phyloP scores from a whole-genome alignment of 805 yeast species.

The Ascoidea tarda region DNA sequence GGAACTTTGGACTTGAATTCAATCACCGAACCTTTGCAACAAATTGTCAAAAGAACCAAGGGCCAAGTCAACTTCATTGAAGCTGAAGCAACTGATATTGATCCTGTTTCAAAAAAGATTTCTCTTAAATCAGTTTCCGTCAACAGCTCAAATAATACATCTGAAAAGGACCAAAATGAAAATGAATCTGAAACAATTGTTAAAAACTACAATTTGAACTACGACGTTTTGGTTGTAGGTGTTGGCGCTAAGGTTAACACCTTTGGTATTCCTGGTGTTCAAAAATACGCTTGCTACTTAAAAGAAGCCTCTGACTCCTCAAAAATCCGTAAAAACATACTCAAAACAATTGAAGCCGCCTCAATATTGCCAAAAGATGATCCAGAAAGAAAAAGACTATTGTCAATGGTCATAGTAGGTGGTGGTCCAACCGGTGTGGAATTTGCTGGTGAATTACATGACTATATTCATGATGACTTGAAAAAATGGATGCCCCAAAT shows the following conservation, averaged over 20 bases:
- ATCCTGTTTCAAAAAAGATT: conserved; percentile 52
- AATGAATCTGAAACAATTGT: conserved; percentile 28
- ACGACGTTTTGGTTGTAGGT: conserved; percentile 81
- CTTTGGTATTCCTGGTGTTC: conserved; percentile 90
- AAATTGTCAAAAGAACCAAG: conserved; percentile 64
- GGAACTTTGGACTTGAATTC: conserved; percentile 87
- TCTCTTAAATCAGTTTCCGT: conserved; percentile 39
- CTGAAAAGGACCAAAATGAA: conserved; percentile 20
- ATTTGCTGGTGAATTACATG: conserved; percentile 92
- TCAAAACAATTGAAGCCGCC: conserved; percentile 85
- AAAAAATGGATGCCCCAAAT: conserved; percentile 80
- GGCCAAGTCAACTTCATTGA: conserved; percentile 77
- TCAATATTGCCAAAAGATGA: conserved; percentile 57
- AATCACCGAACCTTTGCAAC: conserved; percentile 85
- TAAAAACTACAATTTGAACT: conserved; percentile 25
- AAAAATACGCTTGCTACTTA: conserved; percentile 74
- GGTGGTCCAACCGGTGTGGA: conserved; percentile 99
- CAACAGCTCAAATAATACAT: too few relatives aligned
- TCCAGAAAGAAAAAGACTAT: conserved; percentile 71
- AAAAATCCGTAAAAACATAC: conserved; percentile 65
- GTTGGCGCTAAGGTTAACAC: conserved; percentile 95
- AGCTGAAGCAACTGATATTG: conserved; percentile 81
- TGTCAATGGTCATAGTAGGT: conserved; percentile 87
- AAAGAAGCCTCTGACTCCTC: conserved; percentile 86
- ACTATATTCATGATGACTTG: conserved; percentile 85